Evolutionary conservation across 2,329 filamentous ascomycete species (phyloP).

Genomic region (Coleophoma cylindrospora): DNA sequence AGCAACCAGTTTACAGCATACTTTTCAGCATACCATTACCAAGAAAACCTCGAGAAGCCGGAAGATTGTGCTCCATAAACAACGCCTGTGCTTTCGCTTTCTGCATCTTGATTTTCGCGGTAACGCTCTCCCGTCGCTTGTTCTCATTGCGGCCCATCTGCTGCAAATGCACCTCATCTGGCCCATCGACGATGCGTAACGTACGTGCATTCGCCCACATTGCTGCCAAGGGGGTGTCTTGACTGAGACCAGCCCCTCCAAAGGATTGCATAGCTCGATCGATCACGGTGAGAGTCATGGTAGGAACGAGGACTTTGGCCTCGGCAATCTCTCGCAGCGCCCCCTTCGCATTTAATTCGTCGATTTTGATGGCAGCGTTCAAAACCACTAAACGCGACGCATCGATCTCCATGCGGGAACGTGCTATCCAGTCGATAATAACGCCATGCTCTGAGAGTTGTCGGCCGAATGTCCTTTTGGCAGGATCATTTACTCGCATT

Average conservation of each 20-base stretch:
- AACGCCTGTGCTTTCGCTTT: background rate
- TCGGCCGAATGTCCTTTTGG: conserved; percentile 84
- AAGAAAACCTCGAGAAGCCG: background rate
- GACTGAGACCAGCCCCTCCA: conserved; percentile 79
- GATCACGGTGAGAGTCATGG: conserved; percentile 74
- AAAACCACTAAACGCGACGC: conserved; percentile 80
- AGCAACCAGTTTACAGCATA: background rate
- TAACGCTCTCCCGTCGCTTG: background rate
- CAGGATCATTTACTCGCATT: conserved; percentile 81
- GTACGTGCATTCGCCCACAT: conserved; percentile 77
- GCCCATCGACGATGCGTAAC: conserved; percentile 79
- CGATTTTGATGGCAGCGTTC: conserved; percentile 90
- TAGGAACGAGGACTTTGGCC: conserved; percentile 83
- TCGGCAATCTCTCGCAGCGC: conserved; percentile 87
- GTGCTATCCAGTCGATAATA: conserved; percentile 86
- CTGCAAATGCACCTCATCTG: conserved; percentile 84
- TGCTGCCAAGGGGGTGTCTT: conserved; percentile 84
- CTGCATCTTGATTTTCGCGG: background rate
- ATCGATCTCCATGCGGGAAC: conserved; percentile 86
- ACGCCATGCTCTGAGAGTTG: conserved; percentile 80
- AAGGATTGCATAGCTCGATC: conserved; percentile 91
- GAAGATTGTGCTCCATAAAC: background rate
- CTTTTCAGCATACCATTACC: background rate
- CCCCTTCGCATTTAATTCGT: conserved; percentile 76
- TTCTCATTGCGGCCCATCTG: conserved; percentile 70